Evolutionary conservation across 2,329 filamentous ascomycete species (phyloP), one percentile per base, ranked within the genome.

Genomic region (Paecilomyces sp.): DNA sequence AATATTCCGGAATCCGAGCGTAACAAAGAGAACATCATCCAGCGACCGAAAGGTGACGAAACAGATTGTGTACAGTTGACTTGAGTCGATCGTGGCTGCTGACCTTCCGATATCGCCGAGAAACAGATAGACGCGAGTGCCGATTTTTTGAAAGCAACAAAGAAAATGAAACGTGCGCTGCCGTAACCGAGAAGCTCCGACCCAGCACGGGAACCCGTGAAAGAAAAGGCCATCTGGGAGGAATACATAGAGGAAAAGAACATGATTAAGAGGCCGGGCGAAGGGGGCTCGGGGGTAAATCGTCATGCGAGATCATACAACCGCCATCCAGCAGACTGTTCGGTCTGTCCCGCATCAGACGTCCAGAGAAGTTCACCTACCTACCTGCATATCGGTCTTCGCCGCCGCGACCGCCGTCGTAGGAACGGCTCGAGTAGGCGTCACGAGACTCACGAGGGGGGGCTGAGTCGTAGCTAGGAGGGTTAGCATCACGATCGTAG

Each of bases 401-500:
- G 53, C 64, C 62, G 36, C 64, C 61, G 31, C 64, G 67, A 65
- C 71, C 71, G 58, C 70, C 69, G 59, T 77, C 74, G 58, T 76
- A 77, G 62, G 75, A 73, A 59, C 75, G 73, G 59, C 67, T 63
- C 54, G 62, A 65, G 63, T 74, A 74, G 28, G 70, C 65, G 30
- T 73, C 71, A 60, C 70, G 68, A 51, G 66, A 61, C 61, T 74
- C 74, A 64, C 75, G 75, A 30, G 73, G 67, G 62, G 74, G 72
- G 64, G 70, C 67, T 34, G 76, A 70, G 41, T 75, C 75, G 62
- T 79, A 79, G 67, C 74, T 74, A 64, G 77, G 75, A 74, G 76
- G 73, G 66, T 81, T 79, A 65, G 79, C 79, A 66, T 83, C 80
- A 67, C 80, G 80, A 64, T 82, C 80, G 65, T 83, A 83, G 71